These are phyloP conservation scores for Parachaetomium inaequale DNA, from an alignment of 495 filamentous ascomycete genomes.

Conservation along the genomic window DNA sequence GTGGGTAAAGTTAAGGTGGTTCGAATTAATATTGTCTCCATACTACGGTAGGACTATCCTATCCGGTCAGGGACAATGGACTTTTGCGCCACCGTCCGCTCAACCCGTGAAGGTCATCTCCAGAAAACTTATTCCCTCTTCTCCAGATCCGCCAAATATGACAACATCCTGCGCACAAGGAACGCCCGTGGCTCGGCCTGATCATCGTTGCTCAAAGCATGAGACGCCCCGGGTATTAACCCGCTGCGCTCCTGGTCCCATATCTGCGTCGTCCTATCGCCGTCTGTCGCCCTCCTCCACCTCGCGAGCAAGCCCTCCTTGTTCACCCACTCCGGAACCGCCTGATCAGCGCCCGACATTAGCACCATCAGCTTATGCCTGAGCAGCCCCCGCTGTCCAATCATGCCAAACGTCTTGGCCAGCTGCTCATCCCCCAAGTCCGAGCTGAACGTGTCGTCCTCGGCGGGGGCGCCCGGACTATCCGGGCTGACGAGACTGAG, in stretches of 20 bases:
- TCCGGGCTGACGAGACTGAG: constrained; percentile 57
- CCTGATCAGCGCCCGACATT: constrained; percentile 62
- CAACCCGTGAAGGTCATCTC: no score
- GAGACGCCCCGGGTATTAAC: constrained; percentile 45
- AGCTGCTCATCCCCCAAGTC: constrained; percentile 60
- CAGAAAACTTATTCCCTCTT: neutral
- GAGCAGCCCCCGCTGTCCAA: constrained; percentile 48
- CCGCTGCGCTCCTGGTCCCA: constrained; percentile 42
- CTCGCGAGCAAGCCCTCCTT: constrained; percentile 55
- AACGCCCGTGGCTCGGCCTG: constrained; percentile 43
- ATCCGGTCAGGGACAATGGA: no score
- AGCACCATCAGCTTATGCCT: constrained; percentile 42
- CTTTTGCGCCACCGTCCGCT: no score
- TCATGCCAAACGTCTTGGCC: constrained; percentile 57
- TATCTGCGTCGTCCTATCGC: constrained; percentile 12
- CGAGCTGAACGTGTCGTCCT: constrained; percentile 75
- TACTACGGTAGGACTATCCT: no score
- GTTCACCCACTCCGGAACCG: constrained; percentile 58
- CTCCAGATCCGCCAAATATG: constrained; percentile 25
- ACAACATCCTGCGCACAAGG: constrained; percentile 37
- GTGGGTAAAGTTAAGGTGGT: no score
- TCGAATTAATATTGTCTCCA: no score
- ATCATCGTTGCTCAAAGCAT: constrained; percentile 46
- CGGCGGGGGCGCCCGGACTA: constrained; percentile 47
- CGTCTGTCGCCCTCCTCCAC: constrained; percentile 44